A percentile compares a stretch with the other conserved stretches of the same genome.
Conservation (phyloP, 805 yeast genomes). For the Clavispora santaluciae region DNA sequence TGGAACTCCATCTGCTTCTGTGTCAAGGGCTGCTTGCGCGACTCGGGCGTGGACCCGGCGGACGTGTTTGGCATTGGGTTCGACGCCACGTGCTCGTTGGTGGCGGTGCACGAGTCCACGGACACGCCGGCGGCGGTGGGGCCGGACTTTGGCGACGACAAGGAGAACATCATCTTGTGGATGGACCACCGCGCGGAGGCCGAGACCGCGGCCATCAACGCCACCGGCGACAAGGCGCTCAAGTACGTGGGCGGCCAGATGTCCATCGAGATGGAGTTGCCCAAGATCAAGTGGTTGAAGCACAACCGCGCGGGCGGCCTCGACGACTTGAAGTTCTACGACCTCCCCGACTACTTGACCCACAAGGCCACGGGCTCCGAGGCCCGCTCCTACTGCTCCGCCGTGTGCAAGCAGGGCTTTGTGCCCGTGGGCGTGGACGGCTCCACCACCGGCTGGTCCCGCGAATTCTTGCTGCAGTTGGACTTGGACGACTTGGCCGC, state of each 20-base stretch:
- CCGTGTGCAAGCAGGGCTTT: conserved; percentile 93
- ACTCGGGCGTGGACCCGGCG: conserved; percentile 64
- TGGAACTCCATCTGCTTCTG: conserved; percentile 87
- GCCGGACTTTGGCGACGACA: conserved; percentile 70
- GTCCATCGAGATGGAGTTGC: conserved; percentile 98
- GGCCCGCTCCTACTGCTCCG: conserved; percentile 83
- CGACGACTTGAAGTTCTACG: conserved; percentile 76
- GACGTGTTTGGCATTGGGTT: conserved; percentile 85
- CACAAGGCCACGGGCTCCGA: conserved; percentile 86
- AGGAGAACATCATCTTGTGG: conserved; percentile 89
- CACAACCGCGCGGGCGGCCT: conserved; percentile 64
- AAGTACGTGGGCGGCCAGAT: conserved; percentile 95
- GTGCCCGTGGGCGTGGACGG: conserved; percentile 90
- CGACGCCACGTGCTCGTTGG: conserved; percentile 96
- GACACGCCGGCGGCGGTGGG: conserved; percentile 84
- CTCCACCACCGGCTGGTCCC: conserved; percentile 84
- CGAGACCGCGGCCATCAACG: conserved; percentile 78
- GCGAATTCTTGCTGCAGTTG: conserved; percentile 62
- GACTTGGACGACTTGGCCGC: conserved; percentile 74
- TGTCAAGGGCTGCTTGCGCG: conserved; percentile 68
- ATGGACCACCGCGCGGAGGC: conserved; percentile 94
- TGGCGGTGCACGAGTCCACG: conserved; percentile 61
- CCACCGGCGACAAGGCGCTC: conserved; percentile 71
- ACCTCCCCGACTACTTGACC: conserved; percentile 86
- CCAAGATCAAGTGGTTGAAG: conserved; percentile 95